phyloP scores from a whole-genome alignment of 768 basidiomycete species.

The Lactarius tabidus region DNA sequence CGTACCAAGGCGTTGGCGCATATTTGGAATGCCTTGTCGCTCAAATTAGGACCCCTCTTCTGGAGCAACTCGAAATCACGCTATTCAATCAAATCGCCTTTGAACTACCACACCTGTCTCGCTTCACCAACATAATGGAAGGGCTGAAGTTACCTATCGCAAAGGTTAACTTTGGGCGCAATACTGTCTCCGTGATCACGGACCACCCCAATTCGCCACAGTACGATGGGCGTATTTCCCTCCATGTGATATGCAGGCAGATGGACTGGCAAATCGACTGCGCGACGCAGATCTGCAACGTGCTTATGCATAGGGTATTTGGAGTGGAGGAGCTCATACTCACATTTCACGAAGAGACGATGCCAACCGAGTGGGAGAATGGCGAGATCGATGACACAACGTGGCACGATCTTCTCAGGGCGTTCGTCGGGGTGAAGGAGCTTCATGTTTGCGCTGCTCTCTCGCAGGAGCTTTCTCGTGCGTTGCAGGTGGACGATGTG shows the following conservation, averaged over 20 bases:
- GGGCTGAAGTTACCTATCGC: neutral
- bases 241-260: neutral
- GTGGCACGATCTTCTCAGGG: neutral
- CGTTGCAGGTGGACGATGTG: neutral
- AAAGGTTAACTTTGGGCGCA: neutral
- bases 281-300: neutral
- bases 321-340: neutral
- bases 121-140: neutral
- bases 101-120: neutral
- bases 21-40: neutral
- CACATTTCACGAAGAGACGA: neutral
- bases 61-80: neutral
- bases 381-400: neutral
- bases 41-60: neutral
- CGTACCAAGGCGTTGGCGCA: neutral
- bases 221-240: neutral
- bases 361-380: neutral
- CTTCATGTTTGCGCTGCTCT: neutral
- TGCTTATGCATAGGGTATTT: neutral
- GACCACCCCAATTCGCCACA: neutral
- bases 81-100: neutral
- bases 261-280: neutral
- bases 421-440: neutral
- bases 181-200: neutral
- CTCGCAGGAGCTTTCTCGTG: neutral